Conservation (phyloP, 768 basidiomycete genomes). For the Pulveroboletus frians region DNA sequence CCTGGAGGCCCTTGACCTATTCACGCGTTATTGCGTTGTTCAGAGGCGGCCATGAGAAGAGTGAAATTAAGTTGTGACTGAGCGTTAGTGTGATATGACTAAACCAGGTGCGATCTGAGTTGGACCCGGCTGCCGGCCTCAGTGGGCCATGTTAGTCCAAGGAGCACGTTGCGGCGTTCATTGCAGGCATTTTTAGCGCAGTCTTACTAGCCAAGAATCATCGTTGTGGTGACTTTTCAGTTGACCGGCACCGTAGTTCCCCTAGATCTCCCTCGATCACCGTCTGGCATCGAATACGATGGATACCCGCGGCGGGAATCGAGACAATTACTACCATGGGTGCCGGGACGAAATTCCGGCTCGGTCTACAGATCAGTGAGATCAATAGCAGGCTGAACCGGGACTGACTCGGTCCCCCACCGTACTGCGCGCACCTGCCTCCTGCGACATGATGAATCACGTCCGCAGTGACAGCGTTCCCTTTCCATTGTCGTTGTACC, state of each 20-base stretch:
- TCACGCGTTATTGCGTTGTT: constrained; percentile 1
- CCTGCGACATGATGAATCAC: constrained; percentile 6
- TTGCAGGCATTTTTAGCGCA: constrained; percentile 4
- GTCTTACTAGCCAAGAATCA: constrained; percentile 7
- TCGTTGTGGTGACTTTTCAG: constrained; percentile 16
- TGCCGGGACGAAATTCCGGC: constrained; percentile 2
- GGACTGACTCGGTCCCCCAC: too few species aligned
- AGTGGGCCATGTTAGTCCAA: background rate
- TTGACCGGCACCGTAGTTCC: constrained; percentile 13
- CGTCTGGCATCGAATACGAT: background rate
- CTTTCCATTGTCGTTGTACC: constrained; percentile 2
- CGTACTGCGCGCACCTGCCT: constrained; percentile 5
- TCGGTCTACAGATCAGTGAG: constrained; percentile 1
- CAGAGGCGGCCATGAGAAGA: constrained; percentile 6
- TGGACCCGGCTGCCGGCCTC: background rate
- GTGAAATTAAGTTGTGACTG: constrained; percentile 1
- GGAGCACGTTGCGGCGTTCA: constrained; percentile 11
- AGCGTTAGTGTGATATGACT: constrained; percentile 5
- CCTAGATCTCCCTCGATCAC: constrained; percentile 11
- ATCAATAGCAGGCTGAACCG: background rate
- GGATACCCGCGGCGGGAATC: constrained; percentile 15
- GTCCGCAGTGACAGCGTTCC: background rate
- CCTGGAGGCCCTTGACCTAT: constrained; percentile 11
- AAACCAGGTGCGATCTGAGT: constrained; percentile 5
- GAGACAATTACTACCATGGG: constrained; percentile 6